phyloP scores from a whole-genome alignment of 2,329 filamentous ascomycete genomes.

The Fusarium nisikadoi region DNA sequence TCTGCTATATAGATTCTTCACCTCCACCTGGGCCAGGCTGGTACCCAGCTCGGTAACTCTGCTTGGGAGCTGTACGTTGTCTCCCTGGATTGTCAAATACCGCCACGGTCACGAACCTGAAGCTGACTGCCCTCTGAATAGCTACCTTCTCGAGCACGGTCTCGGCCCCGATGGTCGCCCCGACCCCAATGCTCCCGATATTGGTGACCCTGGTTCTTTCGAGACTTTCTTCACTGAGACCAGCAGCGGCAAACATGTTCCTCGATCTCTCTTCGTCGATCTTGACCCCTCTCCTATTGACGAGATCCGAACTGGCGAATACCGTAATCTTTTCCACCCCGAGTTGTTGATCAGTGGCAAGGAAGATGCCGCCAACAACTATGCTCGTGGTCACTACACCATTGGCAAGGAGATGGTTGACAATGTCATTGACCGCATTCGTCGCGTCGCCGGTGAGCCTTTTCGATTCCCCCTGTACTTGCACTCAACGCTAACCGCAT shows the following conservation, averaged over 20 bases:
- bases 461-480: neutral
- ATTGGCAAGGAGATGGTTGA: constrained; percentile 82
- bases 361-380: constrained; percentile 83
- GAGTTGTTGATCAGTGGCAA: constrained; percentile 79
- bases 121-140: constrained; percentile 50
- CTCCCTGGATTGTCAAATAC: constrained; percentile 37
- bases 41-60: constrained; percentile 78
- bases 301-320: constrained; percentile 75
- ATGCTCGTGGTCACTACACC: constrained; percentile 80
- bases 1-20: constrained; percentile 65
- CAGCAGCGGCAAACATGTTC: constrained; percentile 76
- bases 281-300: constrained; percentile 79
- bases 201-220: constrained; percentile 71
- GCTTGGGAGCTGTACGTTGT: constrained; percentile 78
- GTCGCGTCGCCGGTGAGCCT: constrained; percentile 72
- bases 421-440: constrained; percentile 74
- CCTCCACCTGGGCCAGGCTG: constrained; percentile 74
- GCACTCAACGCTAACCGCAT: constrained; percentile 22
- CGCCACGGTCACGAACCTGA: neutral
- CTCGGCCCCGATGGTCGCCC: constrained; percentile 72
- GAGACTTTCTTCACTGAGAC: constrained; percentile 82
- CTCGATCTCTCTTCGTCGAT: constrained; percentile 77
- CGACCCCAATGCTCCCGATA: constrained; percentile 68
- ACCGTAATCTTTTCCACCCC: constrained; percentile 77
- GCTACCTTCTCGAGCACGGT: constrained; percentile 79